Base-by-base conservation (phyloP, 2,329 filamentous ascomycete species). In the Xylariaceae sp. region DNA sequence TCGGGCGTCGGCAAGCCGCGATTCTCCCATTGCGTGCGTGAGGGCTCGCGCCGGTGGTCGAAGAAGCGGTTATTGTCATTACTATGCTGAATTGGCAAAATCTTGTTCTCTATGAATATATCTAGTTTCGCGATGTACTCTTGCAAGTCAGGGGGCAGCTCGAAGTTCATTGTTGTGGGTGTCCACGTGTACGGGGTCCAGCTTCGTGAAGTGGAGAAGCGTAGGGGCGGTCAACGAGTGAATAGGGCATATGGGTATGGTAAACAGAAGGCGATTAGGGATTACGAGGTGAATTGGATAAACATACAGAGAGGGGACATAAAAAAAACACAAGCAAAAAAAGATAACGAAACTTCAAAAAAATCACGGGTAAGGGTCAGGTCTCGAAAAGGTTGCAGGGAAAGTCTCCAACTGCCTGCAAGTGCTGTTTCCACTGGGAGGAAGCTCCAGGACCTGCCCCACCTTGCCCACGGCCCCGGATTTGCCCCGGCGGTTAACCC, bases 21-120 rank as follows among this genome's bases (percentile, higher is more conserved):
- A 47, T 79, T 78, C 56, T 81, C 78, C 82, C 83, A 87, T 67
- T 87, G 78, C 1, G 84, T 87, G 39, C 84, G 80, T 5, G 82
- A 75, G 66, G 85, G 78, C 66, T 87, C 84, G 63, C 84, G 81
- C 15, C 84, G 79, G 70, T 87, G 81, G 70, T 87, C 83, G 72
- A 87, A 87, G 78, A 87, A 87, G 59, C 83, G 80, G 57, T 83
- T 76, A 68, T 87, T 87, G 69, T 86, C 82, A 66, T 82, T 72
- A 23, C 74, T 72, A 62, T 79, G 72, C 69, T 87, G 82, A 1
- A 85, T 73, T 1, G 82, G 82, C 0, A 73, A 71, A 64, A 85
- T 86, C 53, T 78, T 76, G 11, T 70, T 67, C 2, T 78, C 73
- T 64, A 90, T 72, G 18, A 89, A 76, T 0, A 85, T 86, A 66